These are phyloP conservation scores for Leishmania turanica DNA, from an alignment of 208 protist species.

Conservation along the genomic window DNA sequence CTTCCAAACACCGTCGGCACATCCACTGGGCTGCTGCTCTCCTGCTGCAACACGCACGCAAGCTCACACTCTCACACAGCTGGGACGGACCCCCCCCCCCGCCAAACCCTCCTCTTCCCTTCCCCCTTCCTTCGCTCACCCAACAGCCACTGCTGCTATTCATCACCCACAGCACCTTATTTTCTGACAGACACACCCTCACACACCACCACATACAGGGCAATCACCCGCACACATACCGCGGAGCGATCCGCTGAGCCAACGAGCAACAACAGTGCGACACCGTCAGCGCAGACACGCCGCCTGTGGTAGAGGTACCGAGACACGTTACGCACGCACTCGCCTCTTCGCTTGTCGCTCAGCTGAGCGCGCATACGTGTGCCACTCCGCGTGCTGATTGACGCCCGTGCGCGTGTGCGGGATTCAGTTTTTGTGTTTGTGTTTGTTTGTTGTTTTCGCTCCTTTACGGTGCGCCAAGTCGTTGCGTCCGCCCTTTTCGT, in stretches of 20 bases:
- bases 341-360: not conserved
- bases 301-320: not conserved
- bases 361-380: not conserved
- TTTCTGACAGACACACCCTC: not conserved
- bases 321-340: not conserved
- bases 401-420: not conserved
- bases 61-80: not conserved
- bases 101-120: not conserved
- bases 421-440: not conserved
- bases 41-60: not conserved
- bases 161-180: not conserved
- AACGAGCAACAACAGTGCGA: not conserved
- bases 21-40: not conserved
- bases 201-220: not conserved
- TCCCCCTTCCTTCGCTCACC: not conserved
- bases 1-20: not conserved
- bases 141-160: not conserved
- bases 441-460: too few species aligned
- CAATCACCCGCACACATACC: not conserved
- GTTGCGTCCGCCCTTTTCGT: not conserved
- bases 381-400: not conserved
- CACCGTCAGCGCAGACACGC: not conserved
- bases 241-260: not conserved
- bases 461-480: not conserved
- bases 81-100: not conserved